Percentiles rank a stretch among this genome's conserved stretches.
Conservation (phyloP, 2,329 filamentous ascomycete species). For the Alternaria incomplexa region DNA sequence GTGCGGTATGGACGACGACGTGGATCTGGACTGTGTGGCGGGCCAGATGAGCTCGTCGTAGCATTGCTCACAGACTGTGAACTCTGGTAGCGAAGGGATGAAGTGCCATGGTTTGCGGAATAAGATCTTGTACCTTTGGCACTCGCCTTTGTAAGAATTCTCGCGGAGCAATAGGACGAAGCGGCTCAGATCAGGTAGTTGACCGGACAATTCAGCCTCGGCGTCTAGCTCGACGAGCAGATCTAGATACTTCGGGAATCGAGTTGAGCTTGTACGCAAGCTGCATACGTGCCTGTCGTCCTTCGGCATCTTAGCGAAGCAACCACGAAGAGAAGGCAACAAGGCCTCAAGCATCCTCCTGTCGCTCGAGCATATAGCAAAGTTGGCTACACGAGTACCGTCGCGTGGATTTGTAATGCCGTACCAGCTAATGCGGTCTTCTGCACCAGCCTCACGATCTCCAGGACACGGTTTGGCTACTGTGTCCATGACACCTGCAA, state of each 20-base stretch:
- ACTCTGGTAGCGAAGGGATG: constrained; percentile 74
- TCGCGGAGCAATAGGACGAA: constrained; percentile 69
- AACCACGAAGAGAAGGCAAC: constrained; percentile 72
- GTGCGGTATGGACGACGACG: constrained; percentile 47
- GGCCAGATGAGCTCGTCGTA: constrained; percentile 82
- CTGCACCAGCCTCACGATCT: constrained; percentile 55
- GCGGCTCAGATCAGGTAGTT: constrained; percentile 61
- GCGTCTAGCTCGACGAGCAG: constrained; percentile 62
- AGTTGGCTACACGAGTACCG: constrained; percentile 68
- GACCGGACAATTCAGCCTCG: constrained; percentile 41
- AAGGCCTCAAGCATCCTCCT: constrained; percentile 73
- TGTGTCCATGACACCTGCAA: constrained; percentile 69
- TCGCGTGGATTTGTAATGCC: constrained; percentile 73
- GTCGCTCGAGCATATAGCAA: constrained; percentile 78
- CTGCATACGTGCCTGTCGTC: constrained; percentile 64
- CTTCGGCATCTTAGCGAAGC: constrained; percentile 60
- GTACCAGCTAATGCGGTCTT: constrained; percentile 69
- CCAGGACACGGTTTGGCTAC: constrained; percentile 62
- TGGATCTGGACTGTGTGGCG: constrained; percentile 56
- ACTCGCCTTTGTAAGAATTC: constrained; percentile 59
- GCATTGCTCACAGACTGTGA: constrained; percentile 88
- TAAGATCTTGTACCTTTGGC: constrained; percentile 67
- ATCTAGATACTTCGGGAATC: constrained; percentile 64
- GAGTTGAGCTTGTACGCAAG: constrained; percentile 67
- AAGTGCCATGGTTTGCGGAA: constrained; percentile 75